phyloP scores from a whole-genome alignment of 768 basidiomycete species.

The Ephemerocybe angulata region DNA sequence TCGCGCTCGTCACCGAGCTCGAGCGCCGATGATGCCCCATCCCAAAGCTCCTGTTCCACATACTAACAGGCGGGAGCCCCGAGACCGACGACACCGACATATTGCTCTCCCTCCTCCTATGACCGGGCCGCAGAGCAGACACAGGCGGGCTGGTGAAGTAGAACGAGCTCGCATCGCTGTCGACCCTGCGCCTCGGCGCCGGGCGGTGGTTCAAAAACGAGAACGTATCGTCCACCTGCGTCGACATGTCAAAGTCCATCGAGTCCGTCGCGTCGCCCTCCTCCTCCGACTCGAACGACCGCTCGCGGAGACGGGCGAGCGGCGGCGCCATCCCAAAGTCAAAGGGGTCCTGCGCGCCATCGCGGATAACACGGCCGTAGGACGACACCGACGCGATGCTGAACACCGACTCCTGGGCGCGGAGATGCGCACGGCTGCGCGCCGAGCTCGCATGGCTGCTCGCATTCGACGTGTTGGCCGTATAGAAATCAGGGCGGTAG shows the following conservation, averaged over 20 bases:
- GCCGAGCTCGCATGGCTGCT: constrained; percentile 4
- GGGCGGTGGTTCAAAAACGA: constrained; percentile 47
- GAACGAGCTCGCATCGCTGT: constrained; percentile 76
- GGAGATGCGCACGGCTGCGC: constrained; percentile 34
- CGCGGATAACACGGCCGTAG: constrained; percentile 63
- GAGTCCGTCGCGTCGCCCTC: background rate
- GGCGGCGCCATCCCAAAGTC: constrained; percentile 57
- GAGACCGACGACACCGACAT: constrained; percentile 44
- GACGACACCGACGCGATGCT: constrained; percentile 81
- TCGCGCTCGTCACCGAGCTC: constrained; percentile 37
- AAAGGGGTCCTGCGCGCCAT: constrained; percentile 68
- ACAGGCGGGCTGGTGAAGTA: constrained; percentile 57
- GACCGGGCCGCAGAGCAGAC: constrained; percentile 57
- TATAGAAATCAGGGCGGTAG: constrained; percentile 63
- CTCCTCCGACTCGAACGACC: background rate
- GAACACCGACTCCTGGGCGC: constrained; percentile 55
- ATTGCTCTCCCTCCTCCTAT: constrained; percentile 62
- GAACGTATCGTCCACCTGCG: constrained; percentile 72
- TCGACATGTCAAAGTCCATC: constrained; percentile 32
- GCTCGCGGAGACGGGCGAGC: constrained; percentile 5
- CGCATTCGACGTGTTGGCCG: too few species aligned
- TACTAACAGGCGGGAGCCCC: constrained; percentile 61
- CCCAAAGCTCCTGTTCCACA: constrained; percentile 69
- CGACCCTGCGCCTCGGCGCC: constrained; percentile 47
- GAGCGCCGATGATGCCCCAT: constrained; percentile 45